Conservation (phyloP, 352 stramenopile species). For the Phytophthora colocasiae region DNA sequence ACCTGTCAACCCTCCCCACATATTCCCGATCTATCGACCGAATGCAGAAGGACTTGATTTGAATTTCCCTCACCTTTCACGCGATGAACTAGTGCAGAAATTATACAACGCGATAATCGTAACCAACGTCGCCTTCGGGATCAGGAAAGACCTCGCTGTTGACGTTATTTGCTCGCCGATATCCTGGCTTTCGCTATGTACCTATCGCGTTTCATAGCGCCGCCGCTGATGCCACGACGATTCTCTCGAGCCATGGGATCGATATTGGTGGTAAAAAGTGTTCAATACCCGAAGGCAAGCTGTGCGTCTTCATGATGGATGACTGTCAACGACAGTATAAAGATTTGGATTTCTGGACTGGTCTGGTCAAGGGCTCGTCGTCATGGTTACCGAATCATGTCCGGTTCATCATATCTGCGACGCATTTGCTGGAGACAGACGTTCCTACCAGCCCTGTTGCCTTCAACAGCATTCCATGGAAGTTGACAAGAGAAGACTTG, state of each 20-base stretch:
- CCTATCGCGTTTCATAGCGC: conserved; percentile 6
- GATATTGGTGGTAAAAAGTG: not conserved
- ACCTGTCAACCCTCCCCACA: too few species aligned
- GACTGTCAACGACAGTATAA: conserved; percentile 18
- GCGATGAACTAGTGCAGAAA: conserved; percentile 12
- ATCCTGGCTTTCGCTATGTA: conserved; percentile 11
- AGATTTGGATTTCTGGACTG: conserved; percentile 17
- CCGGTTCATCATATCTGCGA: conserved; percentile 21
- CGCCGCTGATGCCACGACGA: not conserved
- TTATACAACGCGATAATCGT: not conserved
- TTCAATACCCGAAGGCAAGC: conserved; percentile 1
- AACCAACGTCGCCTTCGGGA: conserved; percentile 9
- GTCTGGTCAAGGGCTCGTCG: conserved; percentile 3
- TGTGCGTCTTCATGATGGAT: conserved; percentile 20
- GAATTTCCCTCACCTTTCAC: conserved; percentile 14
- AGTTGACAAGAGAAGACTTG: conserved; percentile 25
- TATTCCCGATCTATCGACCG: too few species aligned
- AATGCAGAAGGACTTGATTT: too few species aligned
- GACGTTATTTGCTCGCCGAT: conserved; percentile 9
- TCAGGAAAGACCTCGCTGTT: conserved; percentile 21
- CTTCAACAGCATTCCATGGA: conserved; percentile 9
- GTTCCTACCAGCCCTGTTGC: not conserved
- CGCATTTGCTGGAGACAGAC: conserved; percentile 15
- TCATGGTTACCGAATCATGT: conserved; percentile 15
- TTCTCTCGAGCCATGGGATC: conserved; percentile 1